phyloP scores from a whole-genome alignment of 1,284 basidiomycete species.

The Cutaneotrichosporon arboriforme region DNA sequence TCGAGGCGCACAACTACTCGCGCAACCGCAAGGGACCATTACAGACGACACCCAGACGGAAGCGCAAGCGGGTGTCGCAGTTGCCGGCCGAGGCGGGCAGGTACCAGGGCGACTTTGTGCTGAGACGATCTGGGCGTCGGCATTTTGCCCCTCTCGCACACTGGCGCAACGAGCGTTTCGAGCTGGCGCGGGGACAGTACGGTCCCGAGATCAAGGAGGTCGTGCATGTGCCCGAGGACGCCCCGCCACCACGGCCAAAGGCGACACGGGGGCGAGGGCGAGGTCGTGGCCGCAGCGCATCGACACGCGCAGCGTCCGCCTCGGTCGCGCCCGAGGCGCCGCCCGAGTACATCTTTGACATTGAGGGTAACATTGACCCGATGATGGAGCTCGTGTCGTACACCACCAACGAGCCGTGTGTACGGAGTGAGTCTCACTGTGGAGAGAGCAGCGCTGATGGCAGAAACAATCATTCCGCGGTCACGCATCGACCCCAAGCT shows the following conservation, averaged over 20 bases:
- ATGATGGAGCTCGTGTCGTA: slow-evolving; percentile 67
- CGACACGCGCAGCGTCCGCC: neutral
- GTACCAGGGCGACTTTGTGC: slow-evolving; percentile 51
- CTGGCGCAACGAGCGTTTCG: slow-evolving; percentile 88
- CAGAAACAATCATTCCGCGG: slow-evolving; percentile 35
- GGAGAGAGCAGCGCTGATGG: neutral
- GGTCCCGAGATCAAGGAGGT: slow-evolving; percentile 78
- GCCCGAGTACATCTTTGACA: slow-evolving; percentile 51
- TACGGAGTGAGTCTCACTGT: slow-evolving; percentile 58
- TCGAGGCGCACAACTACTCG: neutral
- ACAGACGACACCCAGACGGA: neutral
- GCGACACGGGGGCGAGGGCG: neutral
- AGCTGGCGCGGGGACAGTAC: slow-evolving; percentile 61
- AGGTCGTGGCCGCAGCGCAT: neutral
- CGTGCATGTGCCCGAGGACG: slow-evolving; percentile 36
- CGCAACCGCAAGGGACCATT: neutral
- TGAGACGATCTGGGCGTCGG: slow-evolving; percentile 67
- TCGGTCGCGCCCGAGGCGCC: slow-evolving; percentile 38
- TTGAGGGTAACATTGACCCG: slow-evolving; percentile 74
- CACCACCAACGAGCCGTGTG: slow-evolving; percentile 57
- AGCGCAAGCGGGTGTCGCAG: slow-evolving; percentile 11
- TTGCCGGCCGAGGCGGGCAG: neutral
- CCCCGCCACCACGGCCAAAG: neutral
- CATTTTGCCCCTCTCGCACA: slow-evolving; percentile 75
- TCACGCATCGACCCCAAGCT: slow-evolving; percentile 58